Base-by-base conservation (phyloP, 495 filamentous ascomycete genomes). In the Trypethelium eluteriae region DNA sequence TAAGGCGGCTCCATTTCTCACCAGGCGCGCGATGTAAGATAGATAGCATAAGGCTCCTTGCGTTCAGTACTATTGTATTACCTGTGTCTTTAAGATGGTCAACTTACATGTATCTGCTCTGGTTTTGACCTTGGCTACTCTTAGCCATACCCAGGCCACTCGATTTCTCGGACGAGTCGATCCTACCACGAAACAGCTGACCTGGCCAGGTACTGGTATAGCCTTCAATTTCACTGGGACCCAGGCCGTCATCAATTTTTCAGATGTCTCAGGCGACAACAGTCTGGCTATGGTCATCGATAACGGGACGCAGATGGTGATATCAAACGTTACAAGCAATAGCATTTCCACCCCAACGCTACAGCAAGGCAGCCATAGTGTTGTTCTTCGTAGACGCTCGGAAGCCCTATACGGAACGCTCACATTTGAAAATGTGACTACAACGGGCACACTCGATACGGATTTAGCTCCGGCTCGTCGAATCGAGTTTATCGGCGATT, bases 401-500 rank as follows among this genome's bases (percentile, higher is more conserved):
- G 68, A 70, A 39, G 35, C 68, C 18, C 18, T 46, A 34, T 70
- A 64, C 59, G 68, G 68, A 41, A 39, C 68, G 2, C 14, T 70
- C 11, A 46, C 62, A n/a, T 46, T 70, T 38, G 56, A 66, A 32
- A 57, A 68, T 38, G 53, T 70, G 35, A 68, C 68, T 39, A 68
- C 66, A 36, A 61, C 63, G 25, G 68, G 68, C 39, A 69, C 47
- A 49, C 39, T 64, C 3, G 39, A n/a, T 41, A 56, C 50, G 9
- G 39, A 47, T 5, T 39, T 46, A 12, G 6, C 61, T n/a, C 67
- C 57, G 12, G 32, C 32, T 38, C 65, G 68, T 32, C 39, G 63
- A 12, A 64, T 70, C n/a, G 68, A 70, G 46, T 63, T 64, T 46
- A 50, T 70, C n/a, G 68, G 68, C 5, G 68, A 70, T 32, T 70